These are phyloP conservation scores for Rhododendron kiyosumense DNA, from an alignment of 148 eudicot species.

Conservation along the genomic window DNA sequence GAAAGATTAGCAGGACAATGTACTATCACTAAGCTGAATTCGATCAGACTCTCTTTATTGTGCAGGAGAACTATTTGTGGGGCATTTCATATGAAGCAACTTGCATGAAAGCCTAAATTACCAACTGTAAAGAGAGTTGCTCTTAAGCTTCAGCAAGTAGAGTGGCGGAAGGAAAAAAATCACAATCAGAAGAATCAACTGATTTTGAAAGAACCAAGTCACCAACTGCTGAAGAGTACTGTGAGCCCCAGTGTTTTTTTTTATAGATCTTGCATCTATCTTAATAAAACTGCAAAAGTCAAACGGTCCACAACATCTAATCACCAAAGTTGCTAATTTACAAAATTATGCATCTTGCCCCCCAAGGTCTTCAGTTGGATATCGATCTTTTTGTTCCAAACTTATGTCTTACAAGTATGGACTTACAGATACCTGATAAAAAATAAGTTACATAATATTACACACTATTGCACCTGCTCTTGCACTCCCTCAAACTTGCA, in stretches of 20 bases:
- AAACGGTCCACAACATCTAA: conserved; percentile 1
- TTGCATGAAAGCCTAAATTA: background rate
- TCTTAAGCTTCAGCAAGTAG: background rate
- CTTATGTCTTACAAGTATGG: background rate
- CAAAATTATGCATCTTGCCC: background rate
- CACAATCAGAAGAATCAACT: background rate
- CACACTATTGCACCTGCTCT: conserved; percentile 62
- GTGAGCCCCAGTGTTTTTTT: background rate
- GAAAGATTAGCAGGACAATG: background rate
- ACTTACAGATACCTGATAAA: background rate
- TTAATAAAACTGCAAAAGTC: background rate
- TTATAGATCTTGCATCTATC: background rate
- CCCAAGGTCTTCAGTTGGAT: background rate
- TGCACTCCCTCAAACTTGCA: conserved; percentile 94
- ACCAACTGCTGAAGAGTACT: background rate
- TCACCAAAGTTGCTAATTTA: background rate
- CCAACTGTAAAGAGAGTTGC: background rate
- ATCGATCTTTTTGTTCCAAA: background rate
- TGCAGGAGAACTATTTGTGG: background rate
- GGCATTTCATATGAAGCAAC: background rate
- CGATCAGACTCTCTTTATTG: background rate
- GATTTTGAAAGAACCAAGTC: background rate
- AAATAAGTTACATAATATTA: background rate
- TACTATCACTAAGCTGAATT: background rate
- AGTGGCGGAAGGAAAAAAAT: background rate